Percentiles rank a stretch among this genome's conserved stretches.
Evolutionary conservation across 192 early-diverging fungal genomes (phyloP).

Genomic region (Umbelopsis sp.): DNA sequence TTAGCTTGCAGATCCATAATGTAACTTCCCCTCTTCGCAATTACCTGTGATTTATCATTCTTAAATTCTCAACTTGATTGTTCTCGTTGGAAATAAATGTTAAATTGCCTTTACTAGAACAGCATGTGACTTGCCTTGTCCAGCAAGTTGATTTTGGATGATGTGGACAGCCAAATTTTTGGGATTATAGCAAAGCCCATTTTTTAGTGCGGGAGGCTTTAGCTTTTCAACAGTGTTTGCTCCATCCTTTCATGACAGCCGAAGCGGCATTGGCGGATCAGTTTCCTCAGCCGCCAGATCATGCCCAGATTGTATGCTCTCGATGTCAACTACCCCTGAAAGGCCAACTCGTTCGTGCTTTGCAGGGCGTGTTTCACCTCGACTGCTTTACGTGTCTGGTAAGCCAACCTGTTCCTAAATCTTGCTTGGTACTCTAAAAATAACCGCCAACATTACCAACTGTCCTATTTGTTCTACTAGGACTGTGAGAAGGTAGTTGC

Average conservation of each 20-base stretch:
- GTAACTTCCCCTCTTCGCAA: too few species aligned
- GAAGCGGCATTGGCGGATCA: constrained; percentile 23
- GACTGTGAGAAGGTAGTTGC: constrained; percentile 80
- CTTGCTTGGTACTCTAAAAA: background rate
- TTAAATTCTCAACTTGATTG: too few species aligned
- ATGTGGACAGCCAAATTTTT: too few species aligned
- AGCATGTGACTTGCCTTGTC: too few species aligned
- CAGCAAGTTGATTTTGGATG: too few species aligned
- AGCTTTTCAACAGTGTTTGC: constrained; percentile 2
- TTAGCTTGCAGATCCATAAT: too few species aligned
- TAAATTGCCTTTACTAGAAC: too few species aligned
- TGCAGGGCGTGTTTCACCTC: constrained; percentile 84
- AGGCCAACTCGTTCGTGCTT: constrained; percentile 91
- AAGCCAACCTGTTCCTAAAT: constrained; percentile 45
- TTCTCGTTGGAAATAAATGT: too few species aligned
- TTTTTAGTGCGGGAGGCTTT: background rate
- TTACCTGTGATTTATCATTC: too few species aligned
- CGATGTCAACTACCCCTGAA: constrained; percentile 72
- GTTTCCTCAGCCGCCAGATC: constrained; percentile 20
- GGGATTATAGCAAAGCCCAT: too few species aligned
- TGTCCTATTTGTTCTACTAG: constrained; percentile 40
- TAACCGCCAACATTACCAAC: constrained; percentile 21
- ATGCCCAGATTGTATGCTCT: constrained; percentile 26
- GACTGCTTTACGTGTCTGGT: constrained; percentile 96
- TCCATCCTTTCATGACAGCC: constrained; percentile 23